These are phyloP conservation scores for Tetrapisispora fleetii DNA, from an alignment of 805 yeast genomes.

Conservation along the genomic window DNA sequence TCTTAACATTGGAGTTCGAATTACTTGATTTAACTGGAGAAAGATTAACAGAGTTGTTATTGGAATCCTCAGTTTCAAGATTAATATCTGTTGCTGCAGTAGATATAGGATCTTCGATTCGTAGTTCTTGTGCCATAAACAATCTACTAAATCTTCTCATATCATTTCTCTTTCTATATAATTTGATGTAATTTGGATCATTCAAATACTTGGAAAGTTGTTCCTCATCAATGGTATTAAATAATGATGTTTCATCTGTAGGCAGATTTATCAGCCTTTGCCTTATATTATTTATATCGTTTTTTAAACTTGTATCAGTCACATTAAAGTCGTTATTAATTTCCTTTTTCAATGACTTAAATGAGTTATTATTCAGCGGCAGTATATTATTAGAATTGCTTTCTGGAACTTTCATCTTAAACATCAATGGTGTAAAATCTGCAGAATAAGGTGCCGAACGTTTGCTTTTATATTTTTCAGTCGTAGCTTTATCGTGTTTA, in stretches of 20 bases:
- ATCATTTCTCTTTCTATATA: conserved; percentile 37
- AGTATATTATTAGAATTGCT: not conserved
- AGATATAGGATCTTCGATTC: conserved; percentile 1
- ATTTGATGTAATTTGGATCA: conserved; percentile 47
- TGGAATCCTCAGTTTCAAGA: not conserved
- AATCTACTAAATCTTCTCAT: conserved; percentile 41
- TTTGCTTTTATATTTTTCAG: not conserved
- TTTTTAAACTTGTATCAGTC: not conserved
- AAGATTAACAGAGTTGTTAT: not conserved
- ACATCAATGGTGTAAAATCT: conserved; percentile 18
- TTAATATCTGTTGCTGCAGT: not conserved
- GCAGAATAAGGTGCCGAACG: conserved; percentile 10
- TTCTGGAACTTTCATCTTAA: conserved; percentile 11
- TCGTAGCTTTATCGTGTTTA: not conserved
- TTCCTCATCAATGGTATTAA: conserved; percentile 27
- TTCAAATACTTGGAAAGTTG: conserved; percentile 35
- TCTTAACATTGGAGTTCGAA: not conserved
- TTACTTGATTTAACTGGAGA: not conserved
- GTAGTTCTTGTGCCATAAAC: conserved; percentile 57
- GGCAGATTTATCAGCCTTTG: not conserved
- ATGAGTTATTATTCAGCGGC: not conserved
- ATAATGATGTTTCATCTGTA: not conserved
- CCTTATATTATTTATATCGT: not conserved
- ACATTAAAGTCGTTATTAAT: not conserved
- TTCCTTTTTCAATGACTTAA: not conserved